phyloP scores from a whole-genome alignment of 192 early-diverging fungal genomes.

The Allomyces javanicus region DNA sequence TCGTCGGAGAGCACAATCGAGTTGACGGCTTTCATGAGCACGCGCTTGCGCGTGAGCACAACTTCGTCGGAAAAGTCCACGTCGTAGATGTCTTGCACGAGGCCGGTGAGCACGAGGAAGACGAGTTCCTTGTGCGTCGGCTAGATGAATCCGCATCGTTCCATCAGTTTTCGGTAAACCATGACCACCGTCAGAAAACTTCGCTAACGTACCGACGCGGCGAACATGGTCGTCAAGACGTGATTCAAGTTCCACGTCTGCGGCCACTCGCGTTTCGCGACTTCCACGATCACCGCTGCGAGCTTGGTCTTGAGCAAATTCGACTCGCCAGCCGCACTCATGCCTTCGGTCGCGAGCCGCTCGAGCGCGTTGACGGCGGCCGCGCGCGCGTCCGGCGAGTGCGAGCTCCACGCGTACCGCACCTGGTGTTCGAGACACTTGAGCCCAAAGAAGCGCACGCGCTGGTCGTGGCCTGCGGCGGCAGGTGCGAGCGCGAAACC shows the following conservation, averaged over 20 bases:
- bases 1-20: background rate
- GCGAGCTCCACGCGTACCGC: background rate
- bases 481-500: background rate
- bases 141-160: background rate
- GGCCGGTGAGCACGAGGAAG: background rate
- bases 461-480: background rate
- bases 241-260: background rate
- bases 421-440: background rate
- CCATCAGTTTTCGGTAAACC: background rate
- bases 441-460: background rate
- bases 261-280: background rate
- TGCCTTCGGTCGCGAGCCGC: background rate
- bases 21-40: background rate
- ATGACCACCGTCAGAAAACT: background rate
- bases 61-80: background rate
- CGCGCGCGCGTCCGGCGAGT: background rate
- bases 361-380: background rate
- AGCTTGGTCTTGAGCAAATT: background rate
- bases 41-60: background rate
- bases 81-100: background rate
- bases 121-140: background rate
- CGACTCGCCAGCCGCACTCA: background rate
- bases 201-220: background rate
- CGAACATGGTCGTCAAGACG: background rate
- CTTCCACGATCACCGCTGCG: background rate